These are phyloP conservation scores for Linaria vulgaris DNA, from an alignment of 257 asterid genomes.

Conservation along the genomic window DNA sequence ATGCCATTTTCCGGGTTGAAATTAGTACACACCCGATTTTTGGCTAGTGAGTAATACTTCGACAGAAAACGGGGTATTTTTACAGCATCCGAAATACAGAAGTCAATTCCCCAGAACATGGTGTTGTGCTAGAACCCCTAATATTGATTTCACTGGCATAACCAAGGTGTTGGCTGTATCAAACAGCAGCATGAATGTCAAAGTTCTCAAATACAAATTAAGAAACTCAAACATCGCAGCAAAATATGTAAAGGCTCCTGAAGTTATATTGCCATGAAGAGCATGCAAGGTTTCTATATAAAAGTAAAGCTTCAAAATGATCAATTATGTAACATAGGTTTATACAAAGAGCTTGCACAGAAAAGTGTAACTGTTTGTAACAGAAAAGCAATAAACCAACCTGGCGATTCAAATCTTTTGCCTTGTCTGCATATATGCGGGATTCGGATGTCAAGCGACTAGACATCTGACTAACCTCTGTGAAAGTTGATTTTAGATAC, in stretches of 20 bases:
- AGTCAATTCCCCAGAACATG: no score
- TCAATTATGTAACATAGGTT: not conserved
- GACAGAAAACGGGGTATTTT: no score
- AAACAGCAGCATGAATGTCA: not conserved
- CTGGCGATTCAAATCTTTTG: conserved; percentile 94
- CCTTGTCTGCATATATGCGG: conserved; percentile 84
- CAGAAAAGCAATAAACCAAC: conserved; percentile 35
- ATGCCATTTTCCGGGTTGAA: no score
- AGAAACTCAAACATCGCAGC: not conserved
- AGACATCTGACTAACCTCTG: conserved; percentile 90
- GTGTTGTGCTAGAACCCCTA: no score
- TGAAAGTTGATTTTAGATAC: conserved; percentile 25
- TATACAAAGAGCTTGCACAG: not conserved
- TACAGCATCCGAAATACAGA: no score
- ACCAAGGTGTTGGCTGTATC: not conserved
- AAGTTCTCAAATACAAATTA: not conserved
- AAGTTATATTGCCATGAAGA: not conserved
- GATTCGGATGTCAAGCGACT: conserved; percentile 91
- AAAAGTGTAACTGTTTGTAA: not conserved
- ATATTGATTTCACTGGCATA: not conserved
- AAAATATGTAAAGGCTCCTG: not conserved
- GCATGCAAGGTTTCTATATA: not conserved
- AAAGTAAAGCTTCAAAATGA: conserved; percentile 1
- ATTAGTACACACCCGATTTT: no score
- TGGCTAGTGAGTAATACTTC: no score